These are phyloP conservation scores for Neotropicomus parvogracilis DNA, from an alignment of 1,284 basidiomycete species.

Conservation along the genomic window DNA sequence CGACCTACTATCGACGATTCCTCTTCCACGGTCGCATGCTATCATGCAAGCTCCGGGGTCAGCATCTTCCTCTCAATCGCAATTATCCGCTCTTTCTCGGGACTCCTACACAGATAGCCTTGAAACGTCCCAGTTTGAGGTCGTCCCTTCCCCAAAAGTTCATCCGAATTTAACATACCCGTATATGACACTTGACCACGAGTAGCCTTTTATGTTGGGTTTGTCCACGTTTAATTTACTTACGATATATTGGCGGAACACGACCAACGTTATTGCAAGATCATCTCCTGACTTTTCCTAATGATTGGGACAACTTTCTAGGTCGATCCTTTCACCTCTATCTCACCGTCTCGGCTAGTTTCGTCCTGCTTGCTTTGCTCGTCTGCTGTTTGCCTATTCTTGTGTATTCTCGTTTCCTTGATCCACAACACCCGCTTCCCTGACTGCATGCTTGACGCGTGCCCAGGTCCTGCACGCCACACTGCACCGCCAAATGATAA, in stretches of 20 bases:
- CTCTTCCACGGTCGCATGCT: constrained; percentile 12
- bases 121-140: constrained; percentile 30
- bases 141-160: constrained; percentile 22
- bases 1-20: constrained; percentile 22
- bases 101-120: constrained; percentile 34
- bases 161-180: constrained; percentile 36
- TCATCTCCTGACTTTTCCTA: constrained; percentile 10
- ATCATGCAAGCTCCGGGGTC: constrained; percentile 22
- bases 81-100: constrained; percentile 24
- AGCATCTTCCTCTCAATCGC: constrained; percentile 32
- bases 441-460: constrained; percentile 22
- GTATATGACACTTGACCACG: constrained; percentile 40
- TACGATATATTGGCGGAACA: constrained; percentile 11
- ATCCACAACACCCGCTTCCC: constrained; percentile 14
- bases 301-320: constrained; percentile 6
- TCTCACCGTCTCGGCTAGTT: constrained; percentile 15
- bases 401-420: constrained; percentile 17
- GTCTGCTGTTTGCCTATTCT: constrained; percentile 15
- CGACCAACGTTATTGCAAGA: constrained; percentile 18
- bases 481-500: constrained; percentile 12
- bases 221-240: constrained; percentile 16
- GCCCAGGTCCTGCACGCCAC: constrained; percentile 15
- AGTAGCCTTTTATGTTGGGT: constrained; percentile 21
- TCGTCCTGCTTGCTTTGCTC: constrained; percentile 22
- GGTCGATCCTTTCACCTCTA: constrained; percentile 6